Conservation (phyloP, 345 rosid species). For the Kernera saxatilis region DNA sequence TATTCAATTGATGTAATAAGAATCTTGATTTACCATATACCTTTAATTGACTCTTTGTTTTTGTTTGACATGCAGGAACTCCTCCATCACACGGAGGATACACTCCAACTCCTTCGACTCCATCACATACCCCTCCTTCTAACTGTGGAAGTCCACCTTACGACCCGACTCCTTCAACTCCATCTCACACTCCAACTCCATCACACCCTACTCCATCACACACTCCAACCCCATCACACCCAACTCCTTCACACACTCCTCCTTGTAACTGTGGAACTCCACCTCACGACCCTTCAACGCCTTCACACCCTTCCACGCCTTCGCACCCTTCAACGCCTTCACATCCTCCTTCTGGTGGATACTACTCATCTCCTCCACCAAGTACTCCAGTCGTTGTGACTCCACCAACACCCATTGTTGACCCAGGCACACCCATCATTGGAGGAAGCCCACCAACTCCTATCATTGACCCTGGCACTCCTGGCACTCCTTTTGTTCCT, state of each 20-base stretch:
- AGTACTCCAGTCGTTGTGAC: slow-evolving; percentile 39
- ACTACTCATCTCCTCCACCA: slow-evolving; percentile 49
- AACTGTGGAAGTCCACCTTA: slow-evolving; percentile 33
- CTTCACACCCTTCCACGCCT: slow-evolving; percentile 39
- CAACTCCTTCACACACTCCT: slow-evolving; percentile 27
- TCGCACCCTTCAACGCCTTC: slow-evolving; percentile 47
- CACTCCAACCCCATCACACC: slow-evolving; percentile 36
- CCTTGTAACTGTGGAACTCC: slow-evolving; percentile 31
- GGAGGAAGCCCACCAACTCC: slow-evolving; percentile 52
- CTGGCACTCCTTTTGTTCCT: slow-evolving; percentile 46
- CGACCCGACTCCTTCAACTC: slow-evolving; percentile 42
- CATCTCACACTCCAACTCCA: slow-evolving; percentile 15
- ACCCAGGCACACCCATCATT: slow-evolving; percentile 57
- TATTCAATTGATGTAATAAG: not conserved
- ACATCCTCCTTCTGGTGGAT: slow-evolving; percentile 55
- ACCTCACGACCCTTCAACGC: slow-evolving; percentile 12
- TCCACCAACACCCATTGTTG: slow-evolving; percentile 46
- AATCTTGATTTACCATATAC: slow-evolving; percentile 7
- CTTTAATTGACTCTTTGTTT: not conserved
- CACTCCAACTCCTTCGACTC: slow-evolving; percentile 24
- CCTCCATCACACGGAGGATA: slow-evolving; percentile 37
- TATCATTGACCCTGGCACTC: slow-evolving; percentile 29
- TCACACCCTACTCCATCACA: slow-evolving; percentile 23
- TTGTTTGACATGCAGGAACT: slow-evolving; percentile 31
- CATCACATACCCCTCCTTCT: slow-evolving; percentile 28